These are phyloP conservation scores for Arabidopsis hybrid DNA, from an alignment of 441 rosid species.

Conservation along the genomic window DNA sequence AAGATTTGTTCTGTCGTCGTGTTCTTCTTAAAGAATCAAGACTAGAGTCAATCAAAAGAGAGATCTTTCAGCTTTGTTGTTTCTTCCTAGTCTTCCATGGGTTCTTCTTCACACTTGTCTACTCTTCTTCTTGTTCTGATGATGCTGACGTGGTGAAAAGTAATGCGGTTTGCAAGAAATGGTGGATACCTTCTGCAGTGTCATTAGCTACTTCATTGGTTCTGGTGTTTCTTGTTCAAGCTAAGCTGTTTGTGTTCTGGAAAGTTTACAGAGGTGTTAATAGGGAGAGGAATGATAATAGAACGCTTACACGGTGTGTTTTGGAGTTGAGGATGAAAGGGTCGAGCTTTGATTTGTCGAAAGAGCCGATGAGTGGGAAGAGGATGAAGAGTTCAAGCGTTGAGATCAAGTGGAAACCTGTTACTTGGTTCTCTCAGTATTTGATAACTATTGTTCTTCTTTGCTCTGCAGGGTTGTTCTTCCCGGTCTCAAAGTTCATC, in stretches of 20 bases:
- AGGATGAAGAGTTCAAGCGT: constrained; percentile 95
- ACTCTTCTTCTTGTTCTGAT: constrained; percentile 52
- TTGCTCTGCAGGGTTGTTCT: constrained; percentile 67
- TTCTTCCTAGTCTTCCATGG: constrained; percentile 80
- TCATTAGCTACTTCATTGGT: constrained; percentile 66
- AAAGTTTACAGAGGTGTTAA: constrained; percentile 70
- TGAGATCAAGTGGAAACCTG: constrained; percentile 90
- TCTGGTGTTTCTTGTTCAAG: constrained; percentile 72
- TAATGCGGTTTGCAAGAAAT: constrained; percentile 55
- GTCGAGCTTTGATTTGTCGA: constrained; percentile 79
- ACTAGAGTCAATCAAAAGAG: constrained; percentile 76
- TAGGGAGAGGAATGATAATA: constrained; percentile 68
- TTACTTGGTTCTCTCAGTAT: constrained; percentile 82
- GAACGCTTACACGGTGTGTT: constrained; percentile 74
- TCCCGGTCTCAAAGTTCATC: constrained; percentile 68
- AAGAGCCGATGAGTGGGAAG: constrained; percentile 77
- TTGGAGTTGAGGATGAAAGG: constrained; percentile 97
- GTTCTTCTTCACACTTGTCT: constrained; percentile 67
- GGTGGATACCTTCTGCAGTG: constrained; percentile 82
- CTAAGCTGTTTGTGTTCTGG: constrained; percentile 74
- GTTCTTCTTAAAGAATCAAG: constrained; percentile 65
- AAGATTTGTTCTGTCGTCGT: constrained; percentile 59
- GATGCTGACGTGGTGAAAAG: background rate
- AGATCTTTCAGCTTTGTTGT: constrained; percentile 82
- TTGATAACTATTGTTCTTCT: constrained; percentile 66